phyloP scores from a whole-genome alignment of 2,329 filamentous ascomycete species.

The Chrysosporium queenslandicum region DNA sequence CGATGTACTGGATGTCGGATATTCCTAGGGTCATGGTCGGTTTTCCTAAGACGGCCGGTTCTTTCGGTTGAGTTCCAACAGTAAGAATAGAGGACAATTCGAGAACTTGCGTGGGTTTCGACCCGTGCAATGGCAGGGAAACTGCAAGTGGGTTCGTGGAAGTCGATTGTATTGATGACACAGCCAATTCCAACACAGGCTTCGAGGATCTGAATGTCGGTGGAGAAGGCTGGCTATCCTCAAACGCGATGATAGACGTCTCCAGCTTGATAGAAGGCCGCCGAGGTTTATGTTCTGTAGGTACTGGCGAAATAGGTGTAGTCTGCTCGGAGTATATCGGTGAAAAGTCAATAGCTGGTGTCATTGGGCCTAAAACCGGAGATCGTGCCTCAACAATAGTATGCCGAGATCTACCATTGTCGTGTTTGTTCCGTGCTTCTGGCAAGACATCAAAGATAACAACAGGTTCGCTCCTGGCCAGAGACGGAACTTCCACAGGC shows the following conservation, averaged over 20 bases:
- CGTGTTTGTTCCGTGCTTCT: constrained; percentile 32
- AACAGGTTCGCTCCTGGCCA: constrained; percentile 21
- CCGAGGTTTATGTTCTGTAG: constrained; percentile 4
- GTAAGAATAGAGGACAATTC: constrained; percentile 26
- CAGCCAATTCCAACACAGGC: constrained; percentile 2
- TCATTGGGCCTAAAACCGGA: not conserved
- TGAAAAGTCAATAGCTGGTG: not conserved
- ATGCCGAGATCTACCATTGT: not conserved
- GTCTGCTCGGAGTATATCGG: constrained; percentile 8
- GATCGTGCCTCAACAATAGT: not conserved
- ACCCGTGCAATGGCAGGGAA: not conserved
- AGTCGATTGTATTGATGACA: constrained; percentile 14
- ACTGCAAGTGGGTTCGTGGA: constrained; percentile 12
- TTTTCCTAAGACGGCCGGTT: constrained; percentile 14
- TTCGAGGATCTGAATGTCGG: not conserved
- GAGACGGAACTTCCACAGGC: constrained; percentile 26
- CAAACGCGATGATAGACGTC: constrained; percentile 15
- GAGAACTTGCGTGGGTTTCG: constrained; percentile 17
- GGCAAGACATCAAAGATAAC: constrained; percentile 30
- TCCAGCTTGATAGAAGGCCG: constrained; percentile 27
- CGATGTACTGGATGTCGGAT: constrained; percentile 20
- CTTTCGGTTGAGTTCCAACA: constrained; percentile 16
- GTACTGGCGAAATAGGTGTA: constrained; percentile 13
- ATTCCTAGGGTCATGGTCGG: not conserved
- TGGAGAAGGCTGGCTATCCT: not conserved